Conservation (phyloP, 148 eudicot genomes). For the Bassia scoparia region DNA sequence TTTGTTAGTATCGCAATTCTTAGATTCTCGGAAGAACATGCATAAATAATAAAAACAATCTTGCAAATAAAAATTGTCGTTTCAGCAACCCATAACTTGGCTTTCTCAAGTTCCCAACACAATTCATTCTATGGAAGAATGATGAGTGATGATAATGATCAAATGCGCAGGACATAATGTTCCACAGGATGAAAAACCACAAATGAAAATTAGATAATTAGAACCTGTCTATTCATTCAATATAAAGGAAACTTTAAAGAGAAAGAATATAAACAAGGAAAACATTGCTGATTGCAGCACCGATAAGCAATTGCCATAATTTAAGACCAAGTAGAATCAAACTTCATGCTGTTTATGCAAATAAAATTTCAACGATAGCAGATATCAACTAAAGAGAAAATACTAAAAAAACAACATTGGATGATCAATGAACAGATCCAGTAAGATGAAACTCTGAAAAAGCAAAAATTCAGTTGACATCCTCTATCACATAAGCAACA, state of each 20-base stretch:
- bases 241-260: not conserved
- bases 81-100: not conserved
- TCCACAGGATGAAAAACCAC: not conserved
- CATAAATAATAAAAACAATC: not conserved
- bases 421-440: not conserved
- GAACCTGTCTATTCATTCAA: not conserved
- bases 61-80: not conserved
- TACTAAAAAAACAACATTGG: not conserved
- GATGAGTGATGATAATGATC: not conserved
- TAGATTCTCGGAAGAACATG: not conserved
- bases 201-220: not conserved
- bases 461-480: not conserved
- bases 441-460: not conserved
- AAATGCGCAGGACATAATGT: not conserved
- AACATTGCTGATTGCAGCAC: not conserved
- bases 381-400: not conserved
- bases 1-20: too few relatives aligned
- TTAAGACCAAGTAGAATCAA: not conserved
- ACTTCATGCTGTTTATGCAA: not conserved
- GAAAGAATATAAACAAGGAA: not conserved
- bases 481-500: not conserved
- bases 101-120: not conserved
- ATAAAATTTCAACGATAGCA: not conserved
- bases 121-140: too few relatives aligned
- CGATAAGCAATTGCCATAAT: not conserved